These are phyloP conservation scores for Claviceps quebecensis DNA, from an alignment of 2,329 filamentous ascomycete genomes.

Conservation along the genomic window DNA sequence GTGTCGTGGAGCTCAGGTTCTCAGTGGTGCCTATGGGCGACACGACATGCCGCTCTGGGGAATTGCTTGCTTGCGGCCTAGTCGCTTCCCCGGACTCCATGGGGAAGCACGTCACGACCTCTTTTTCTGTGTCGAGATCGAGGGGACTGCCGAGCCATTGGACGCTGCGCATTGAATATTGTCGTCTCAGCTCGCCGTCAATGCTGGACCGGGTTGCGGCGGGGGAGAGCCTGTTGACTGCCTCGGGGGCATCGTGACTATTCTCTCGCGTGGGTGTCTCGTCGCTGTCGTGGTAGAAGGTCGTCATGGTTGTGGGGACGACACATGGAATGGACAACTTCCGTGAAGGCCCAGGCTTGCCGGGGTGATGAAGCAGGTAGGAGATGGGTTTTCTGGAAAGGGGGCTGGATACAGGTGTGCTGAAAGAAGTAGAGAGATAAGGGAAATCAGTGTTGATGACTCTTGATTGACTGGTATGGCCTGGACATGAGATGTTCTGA, in stretches of 20 bases:
- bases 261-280: background rate
- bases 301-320: background rate
- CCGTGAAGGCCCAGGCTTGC: background rate
- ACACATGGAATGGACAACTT: background rate
- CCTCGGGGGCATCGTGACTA: slow-evolving; percentile 2
- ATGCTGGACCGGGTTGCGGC: background rate
- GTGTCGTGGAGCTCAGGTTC: background rate
- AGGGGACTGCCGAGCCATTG: background rate
- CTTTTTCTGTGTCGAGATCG: background rate
- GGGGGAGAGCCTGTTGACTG: background rate
- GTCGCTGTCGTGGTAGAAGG: background rate
- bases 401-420: too few species aligned
- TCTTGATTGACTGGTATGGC: too few species aligned
- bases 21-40: background rate
- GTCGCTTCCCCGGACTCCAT: background rate
- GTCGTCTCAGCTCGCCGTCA: background rate
- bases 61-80: background rate
- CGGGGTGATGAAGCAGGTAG: background rate
- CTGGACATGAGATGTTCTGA: too few species aligned
- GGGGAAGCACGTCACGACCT: background rate
- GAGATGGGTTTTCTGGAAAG: background rate
- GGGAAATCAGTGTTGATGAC: too few species aligned
- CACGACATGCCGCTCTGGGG: background rate
- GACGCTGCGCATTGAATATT: background rate
- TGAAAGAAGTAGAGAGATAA: too few species aligned